Base-by-base conservation (phyloP, 2,329 filamentous ascomycete genomes). In the Proliferodiscus dingleyae region DNA sequence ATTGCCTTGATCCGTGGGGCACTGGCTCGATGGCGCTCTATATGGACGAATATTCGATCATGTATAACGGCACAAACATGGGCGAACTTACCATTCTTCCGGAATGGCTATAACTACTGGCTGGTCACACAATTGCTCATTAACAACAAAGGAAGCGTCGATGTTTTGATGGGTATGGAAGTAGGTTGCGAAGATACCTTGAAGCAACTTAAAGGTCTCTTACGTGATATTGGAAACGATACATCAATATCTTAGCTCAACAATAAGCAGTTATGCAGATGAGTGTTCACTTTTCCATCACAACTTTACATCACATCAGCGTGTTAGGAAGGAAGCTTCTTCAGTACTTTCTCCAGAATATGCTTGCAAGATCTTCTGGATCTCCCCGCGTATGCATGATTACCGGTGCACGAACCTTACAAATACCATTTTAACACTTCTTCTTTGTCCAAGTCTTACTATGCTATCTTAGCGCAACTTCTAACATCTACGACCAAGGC, bases 101-200 rank as follows among this genome's bases (percentile, higher is more conserved):
- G 48, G 41, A 58, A 56, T 23, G 53, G 43, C 13, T 56, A 51
- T 26, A 53, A 58, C 32, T 58, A 50, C 42, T 58, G 55, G 55
- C 46, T 58, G 2, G 46, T 58, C 5, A 55, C 46, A 13, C 53
- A 58, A 18, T 21, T 58, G 13, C 22, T 56, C 5, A 49, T 58
- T 13, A 53, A 47, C 24, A 56, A 52, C 21, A 53, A 49, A 23
- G 45, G 47, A 2, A 56, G 50, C 39, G 46, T 18, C 1, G 51
- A 55, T 23, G 37, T 53, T 10, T 28, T 56, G 11, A 47, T 47
- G 42, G 43, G 47, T 4, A 56, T 58, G 54, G 55, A 58, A 16
- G 47, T 55, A 15, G 47, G 51, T 15, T 56, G 52, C 42, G 55
- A 58, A 38, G 55, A 56, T 52, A 47, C 52, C 1, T 15, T 58